Base-by-base conservation (phyloP, 2,329 filamentous ascomycete genomes). In the Byssothecium circinans region DNA sequence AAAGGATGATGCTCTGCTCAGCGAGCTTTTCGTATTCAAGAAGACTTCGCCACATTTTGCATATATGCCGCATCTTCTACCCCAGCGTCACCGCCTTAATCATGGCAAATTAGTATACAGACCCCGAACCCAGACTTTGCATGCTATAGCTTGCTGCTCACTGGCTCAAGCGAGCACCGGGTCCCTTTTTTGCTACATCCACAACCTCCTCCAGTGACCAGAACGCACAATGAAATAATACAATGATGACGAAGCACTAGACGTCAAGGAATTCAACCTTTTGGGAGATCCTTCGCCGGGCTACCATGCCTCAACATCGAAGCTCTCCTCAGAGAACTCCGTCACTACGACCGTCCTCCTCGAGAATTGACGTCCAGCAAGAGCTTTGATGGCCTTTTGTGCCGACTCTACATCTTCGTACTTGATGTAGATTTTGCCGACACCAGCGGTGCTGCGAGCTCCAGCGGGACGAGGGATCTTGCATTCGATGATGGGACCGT, bases 391-490 rank as follows among this genome's bases (percentile, higher is more conserved):
- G 7, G 94, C 95, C 64, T 89, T 91, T 53, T 88, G 86, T 17
- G 92, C 89, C 8, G 86, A 84, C 41, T 91, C 89, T 2, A 82
- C 76, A 2, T 79, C 82, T 56, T 94, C 89, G 66, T 90, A 99
- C 71, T 96, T 97, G 76, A 99, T 86, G 69, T 87, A 99, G 59
- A 99, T 97, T 80, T 97, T 99, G 68, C 94, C 94, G 18, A 99
- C 91, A 38, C 94, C 94, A 23, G 89, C 83, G 18, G 87, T 89
- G 68, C 94, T 87, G 61, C 91, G 84, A 40, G 89, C 90, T 60
- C 89, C 88, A 18, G 83, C 84, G 2, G 94, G 92, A 50, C 94
- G 83, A 4, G 94, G 94, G 49, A 99, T 86, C 78, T 99, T 99
- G 72, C 97, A 77, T n/a, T 91, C 88, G 34, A 91, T 56, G 22